These are phyloP conservation scores for Auricularia sp. DNA, from an alignment of 768 basidiomycete genomes.

Conservation along the genomic window DNA sequence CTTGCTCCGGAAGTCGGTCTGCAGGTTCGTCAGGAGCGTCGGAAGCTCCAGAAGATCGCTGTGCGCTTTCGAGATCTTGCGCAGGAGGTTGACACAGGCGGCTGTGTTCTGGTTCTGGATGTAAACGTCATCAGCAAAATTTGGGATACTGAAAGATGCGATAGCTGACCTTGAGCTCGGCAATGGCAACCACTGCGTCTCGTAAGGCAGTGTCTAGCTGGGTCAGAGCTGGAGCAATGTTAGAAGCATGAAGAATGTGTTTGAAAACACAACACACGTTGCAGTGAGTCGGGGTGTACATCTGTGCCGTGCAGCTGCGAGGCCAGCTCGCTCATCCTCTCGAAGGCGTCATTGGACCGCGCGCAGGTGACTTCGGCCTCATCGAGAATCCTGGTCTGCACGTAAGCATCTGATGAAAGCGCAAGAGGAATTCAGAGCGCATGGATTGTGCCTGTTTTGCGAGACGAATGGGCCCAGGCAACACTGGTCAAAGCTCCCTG, in stretches of 20 bases:
- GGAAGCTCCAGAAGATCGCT: constrained; percentile 71
- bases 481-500: too few species aligned
- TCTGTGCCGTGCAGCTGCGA: background rate
- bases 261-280: background rate
- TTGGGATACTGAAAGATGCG: constrained; percentile 13
- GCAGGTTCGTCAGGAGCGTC: constrained; percentile 48
- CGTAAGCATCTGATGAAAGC: background rate
- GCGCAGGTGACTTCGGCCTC: constrained; percentile 47
- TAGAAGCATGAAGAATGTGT: background rate
- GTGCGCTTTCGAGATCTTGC: constrained; percentile 72
- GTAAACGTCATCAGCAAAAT: constrained; percentile 8
- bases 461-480: too few species aligned
- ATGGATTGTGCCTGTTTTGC: too few species aligned
- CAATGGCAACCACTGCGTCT: constrained; percentile 47
- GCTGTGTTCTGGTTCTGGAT: constrained; percentile 62
- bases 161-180: constrained; percentile 29
- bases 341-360: constrained; percentile 49
- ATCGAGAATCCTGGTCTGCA: constrained; percentile 38
- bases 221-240: constrained; percentile 40
- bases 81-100: constrained; percentile 54
- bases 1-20: constrained; percentile 60
- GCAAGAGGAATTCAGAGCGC: too few species aligned
- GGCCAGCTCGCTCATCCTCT: constrained; percentile 30
- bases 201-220: constrained; percentile 53
- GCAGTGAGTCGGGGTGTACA: background rate